Evolutionary conservation across 2,329 filamentous ascomycete genomes (phyloP).

Genomic region (Ophiostoma perfectum): DNA sequence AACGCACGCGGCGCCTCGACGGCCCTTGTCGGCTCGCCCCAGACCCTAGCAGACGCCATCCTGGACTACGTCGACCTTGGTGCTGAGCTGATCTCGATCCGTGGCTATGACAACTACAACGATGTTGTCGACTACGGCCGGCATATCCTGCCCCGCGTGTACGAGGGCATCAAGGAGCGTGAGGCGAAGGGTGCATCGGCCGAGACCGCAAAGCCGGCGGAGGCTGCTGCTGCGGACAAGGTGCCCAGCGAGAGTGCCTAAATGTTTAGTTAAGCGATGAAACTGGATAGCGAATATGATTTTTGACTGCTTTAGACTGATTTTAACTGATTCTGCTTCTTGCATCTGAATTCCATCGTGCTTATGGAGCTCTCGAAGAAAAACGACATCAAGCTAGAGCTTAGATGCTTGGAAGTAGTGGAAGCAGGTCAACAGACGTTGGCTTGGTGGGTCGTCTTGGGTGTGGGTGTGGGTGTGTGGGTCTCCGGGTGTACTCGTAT

Average conservation of each 20-base stretch:
- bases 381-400: background rate
- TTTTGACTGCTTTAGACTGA: background rate
- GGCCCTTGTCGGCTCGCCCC: conserved; percentile 50
- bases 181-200: conserved; percentile 7
- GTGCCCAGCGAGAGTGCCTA: conserved; percentile 10
- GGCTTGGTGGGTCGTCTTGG: background rate
- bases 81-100: conserved; percentile 53
- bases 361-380: background rate
- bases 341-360: background rate
- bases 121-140: conserved; percentile 56
- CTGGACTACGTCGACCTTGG: conserved; percentile 51
- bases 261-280: background rate
- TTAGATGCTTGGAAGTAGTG: no score
- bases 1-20: conserved; percentile 56
- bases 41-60: conserved; percentile 50
- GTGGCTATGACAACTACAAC: conserved; percentile 56
- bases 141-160: conserved; percentile 48
- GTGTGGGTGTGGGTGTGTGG: background rate
- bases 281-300: background rate
- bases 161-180: conserved; percentile 34
- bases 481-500: background rate
- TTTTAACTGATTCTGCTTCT: background rate
- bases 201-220: background rate
- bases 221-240: background rate
- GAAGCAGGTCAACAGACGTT: background rate